These are phyloP conservation scores for Arxiozyma heterogenica DNA, from an alignment of 1,139 yeast genomes.

Conservation along the genomic window DNA sequence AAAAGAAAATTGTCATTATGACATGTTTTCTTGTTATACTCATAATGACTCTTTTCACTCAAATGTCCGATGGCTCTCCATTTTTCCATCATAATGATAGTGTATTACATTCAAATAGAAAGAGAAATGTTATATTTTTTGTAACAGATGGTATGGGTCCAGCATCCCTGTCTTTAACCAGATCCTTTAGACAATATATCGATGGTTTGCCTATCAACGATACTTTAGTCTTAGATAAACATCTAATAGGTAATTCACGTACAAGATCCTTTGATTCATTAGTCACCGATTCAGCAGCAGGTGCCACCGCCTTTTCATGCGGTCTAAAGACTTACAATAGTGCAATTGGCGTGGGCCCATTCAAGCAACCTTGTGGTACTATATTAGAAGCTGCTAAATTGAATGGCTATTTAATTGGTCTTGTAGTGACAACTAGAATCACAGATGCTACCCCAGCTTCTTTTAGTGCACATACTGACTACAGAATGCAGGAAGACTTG, in stretches of 20 bases:
- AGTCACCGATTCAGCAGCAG: slow-evolving; percentile 88
- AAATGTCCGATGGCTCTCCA: slow-evolving; percentile 3
- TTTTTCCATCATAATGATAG: background rate
- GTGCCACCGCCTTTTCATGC: slow-evolving; percentile 85
- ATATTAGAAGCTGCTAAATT: slow-evolving; percentile 74
- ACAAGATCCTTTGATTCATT: slow-evolving; percentile 65
- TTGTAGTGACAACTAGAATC: slow-evolving; percentile 78
- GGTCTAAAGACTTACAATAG: slow-evolving; percentile 73
- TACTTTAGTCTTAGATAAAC: slow-evolving; percentile 51
- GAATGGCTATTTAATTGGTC: slow-evolving; percentile 68
- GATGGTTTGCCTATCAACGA: slow-evolving; percentile 45
- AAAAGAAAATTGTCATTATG: slow-evolving; percentile 1
- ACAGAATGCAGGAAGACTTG: slow-evolving; percentile 65
- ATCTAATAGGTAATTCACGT: slow-evolving; percentile 66
- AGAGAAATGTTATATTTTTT: slow-evolving; percentile 68
- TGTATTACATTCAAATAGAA: slow-evolving; percentile 10
- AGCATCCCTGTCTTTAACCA: slow-evolving; percentile 63
- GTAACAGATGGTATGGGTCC: slow-evolving; percentile 94
- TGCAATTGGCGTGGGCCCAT: slow-evolving; percentile 67
- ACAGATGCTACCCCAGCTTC: slow-evolving; percentile 90
- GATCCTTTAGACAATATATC: slow-evolving; percentile 55
- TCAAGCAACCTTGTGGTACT: slow-evolving; percentile 65
- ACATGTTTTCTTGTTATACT: slow-evolving; percentile 1
- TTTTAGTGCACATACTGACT: slow-evolving; percentile 67
- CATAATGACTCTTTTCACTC: slow-evolving; percentile 1